Base-by-base conservation (phyloP, 768 basidiomycete species). In the Termitomyces sp. region DNA sequence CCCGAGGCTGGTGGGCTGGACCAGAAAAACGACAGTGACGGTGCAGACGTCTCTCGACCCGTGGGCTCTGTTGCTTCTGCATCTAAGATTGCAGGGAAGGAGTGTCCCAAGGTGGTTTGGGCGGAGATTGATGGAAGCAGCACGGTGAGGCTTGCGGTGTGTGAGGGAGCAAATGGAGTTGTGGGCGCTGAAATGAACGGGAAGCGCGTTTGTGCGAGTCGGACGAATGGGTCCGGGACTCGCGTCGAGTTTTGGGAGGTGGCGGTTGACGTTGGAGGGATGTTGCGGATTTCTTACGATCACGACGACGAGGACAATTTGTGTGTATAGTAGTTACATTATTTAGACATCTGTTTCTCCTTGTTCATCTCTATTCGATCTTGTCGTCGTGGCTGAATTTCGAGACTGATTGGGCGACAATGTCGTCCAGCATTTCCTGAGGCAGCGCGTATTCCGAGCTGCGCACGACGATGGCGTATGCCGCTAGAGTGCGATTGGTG, bases 401-500 rank as follows among this genome's bases (percentile, higher is more conserved):
- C 26, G 79, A 75, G 48, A 81, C 73, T 12, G 77, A 75, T 51
- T 75, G 80, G 2, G 75, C 74, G 51, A 90, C 81, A 39, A 91
- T 81, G 65, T 87, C 87, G 58, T 88, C 86, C 36, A 90, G 71
- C 70, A 85, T 79, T 48, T 88, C 83, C 8, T 80, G 80, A 4
- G 86, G 79, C 7, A 90, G 66, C 62, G 88, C 85, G 62, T 84
- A 90, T 64, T 92, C 90, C 18, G 86, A 90, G 50, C 80, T 81
- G 53, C 90, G 81, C 51, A 92, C 79, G 39, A 80, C 77, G 51
- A 91, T 81, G 5, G 89, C 83, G 65, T 91, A 92, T 46, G 82
- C 83, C 47, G 86, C 90, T 92, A 60, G 7, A 56, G 41, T 49
- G 55, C 57, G 24, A 18, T 39, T 48, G 47, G 41, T 49, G 37